A percentile compares a stretch with the other conserved stretches of the same genome.
phyloP scores from a whole-genome alignment of 1,139 yeast genomes.

The Tardiomyces depauwii region DNA sequence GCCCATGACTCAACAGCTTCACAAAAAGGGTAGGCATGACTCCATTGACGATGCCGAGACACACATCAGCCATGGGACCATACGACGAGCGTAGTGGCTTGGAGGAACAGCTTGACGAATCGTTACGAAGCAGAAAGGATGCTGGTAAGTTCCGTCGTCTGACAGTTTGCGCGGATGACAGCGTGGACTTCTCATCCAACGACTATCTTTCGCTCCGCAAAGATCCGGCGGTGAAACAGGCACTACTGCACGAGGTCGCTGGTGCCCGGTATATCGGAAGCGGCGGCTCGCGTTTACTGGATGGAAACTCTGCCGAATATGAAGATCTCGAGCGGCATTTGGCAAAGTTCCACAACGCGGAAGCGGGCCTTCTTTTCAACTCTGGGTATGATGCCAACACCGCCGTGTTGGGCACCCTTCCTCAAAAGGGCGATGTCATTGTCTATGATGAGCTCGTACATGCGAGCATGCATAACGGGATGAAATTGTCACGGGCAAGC shows the following conservation, averaged over 20 bases:
- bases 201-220: background rate
- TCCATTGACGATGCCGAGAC: background rate
- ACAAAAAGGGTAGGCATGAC: background rate
- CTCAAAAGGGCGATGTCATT: slow-evolving; percentile 17
- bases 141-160: background rate
- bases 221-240: background rate
- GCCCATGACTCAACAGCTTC: background rate
- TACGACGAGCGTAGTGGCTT: background rate
- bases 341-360: slow-evolving; percentile 13
- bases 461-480: slow-evolving; percentile 22
- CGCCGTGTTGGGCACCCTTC: slow-evolving; percentile 15
- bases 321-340: slow-evolving; percentile 14
- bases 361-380: slow-evolving; percentile 15
- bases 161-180: background rate
- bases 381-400: slow-evolving; percentile 22
- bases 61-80: too few relatives aligned
- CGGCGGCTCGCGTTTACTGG: slow-evolving; percentile 21
- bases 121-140: background rate
- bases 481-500: slow-evolving; percentile 14
- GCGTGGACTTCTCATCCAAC: background rate
- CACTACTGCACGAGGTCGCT: background rate
- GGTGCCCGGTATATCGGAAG: slow-evolving; percentile 9
- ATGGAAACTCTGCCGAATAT: slow-evolving; percentile 15
- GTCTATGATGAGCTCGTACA: slow-evolving; percentile 20
- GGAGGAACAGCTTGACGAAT: background rate